A percentile compares a stretch with the other conserved stretches of the same genome.
These are phyloP conservation scores for Zymoseptoria brevis DNA, from an alignment of 2,329 filamentous ascomycete genomes.

Conservation along the genomic window DNA sequence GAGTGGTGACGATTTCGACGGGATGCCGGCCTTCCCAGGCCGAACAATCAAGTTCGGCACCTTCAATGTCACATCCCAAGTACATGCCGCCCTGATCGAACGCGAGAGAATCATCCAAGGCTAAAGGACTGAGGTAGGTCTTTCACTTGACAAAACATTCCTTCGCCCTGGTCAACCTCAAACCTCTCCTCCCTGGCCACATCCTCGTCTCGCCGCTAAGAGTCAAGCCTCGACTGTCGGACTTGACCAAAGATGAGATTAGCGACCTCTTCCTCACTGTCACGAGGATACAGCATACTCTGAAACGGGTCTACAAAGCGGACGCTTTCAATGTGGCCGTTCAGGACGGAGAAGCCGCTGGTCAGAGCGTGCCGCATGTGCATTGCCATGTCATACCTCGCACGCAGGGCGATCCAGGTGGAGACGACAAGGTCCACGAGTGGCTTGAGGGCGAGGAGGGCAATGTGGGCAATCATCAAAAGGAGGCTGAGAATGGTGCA, in stretches of 20 bases:
- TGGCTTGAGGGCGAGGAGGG: slow-evolving; percentile 78
- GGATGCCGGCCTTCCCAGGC: slow-evolving; percentile 30
- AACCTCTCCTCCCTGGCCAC: slow-evolving; percentile 87
- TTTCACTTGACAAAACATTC: slow-evolving; percentile 73
- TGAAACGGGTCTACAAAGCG: slow-evolving; percentile 54
- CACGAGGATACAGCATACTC: slow-evolving; percentile 62
- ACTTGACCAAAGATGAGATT: slow-evolving; percentile 66
- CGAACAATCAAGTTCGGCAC: slow-evolving; percentile 37
- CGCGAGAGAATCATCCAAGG: slow-evolving; percentile 3
- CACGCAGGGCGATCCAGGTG: slow-evolving; percentile 49
- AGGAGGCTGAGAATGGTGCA: slow-evolving; percentile 46
- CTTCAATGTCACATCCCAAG: slow-evolving; percentile 40
- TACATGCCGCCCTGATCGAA: slow-evolving; percentile 17
- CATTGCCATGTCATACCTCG: slow-evolving; percentile 89
- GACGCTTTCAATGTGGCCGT: slow-evolving; percentile 86
- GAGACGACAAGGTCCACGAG: slow-evolving; percentile 70
- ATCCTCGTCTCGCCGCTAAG: slow-evolving; percentile 76
- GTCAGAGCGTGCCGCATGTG: slow-evolving; percentile 88
- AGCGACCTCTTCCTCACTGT: slow-evolving; percentile 81
- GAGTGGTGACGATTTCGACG: slow-evolving; percentile 1
- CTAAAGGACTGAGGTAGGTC: slow-evolving; percentile 50
- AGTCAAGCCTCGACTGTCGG: slow-evolving; percentile 59
- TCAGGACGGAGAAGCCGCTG: slow-evolving; percentile 85
- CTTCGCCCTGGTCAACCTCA: slow-evolving; percentile 90
- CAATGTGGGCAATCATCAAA: slow-evolving; percentile 65